These are phyloP conservation scores for Ceratocystis albifundus DNA, from an alignment of 2,329 filamentous ascomycete genomes.

Conservation along the genomic window DNA sequence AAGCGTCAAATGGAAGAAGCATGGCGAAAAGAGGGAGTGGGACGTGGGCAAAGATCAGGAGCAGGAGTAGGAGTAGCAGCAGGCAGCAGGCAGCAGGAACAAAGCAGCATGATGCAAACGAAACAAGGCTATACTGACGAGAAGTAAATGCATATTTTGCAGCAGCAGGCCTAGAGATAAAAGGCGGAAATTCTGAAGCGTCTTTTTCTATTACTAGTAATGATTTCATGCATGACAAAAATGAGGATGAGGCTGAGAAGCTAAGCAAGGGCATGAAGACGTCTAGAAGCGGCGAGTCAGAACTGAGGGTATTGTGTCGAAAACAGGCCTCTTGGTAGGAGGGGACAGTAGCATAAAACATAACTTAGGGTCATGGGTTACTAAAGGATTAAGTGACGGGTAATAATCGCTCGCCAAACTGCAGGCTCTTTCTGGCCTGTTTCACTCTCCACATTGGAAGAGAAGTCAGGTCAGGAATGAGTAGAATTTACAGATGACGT, in stretches of 20 bases:
- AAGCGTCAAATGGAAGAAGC: constrained; percentile 60
- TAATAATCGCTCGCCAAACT: neutral
- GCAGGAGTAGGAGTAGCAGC: constrained; percentile 12
- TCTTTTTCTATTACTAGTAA: neutral
- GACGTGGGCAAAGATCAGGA: constrained; percentile 41
- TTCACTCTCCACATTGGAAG: neutral
- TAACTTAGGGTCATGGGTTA: too few relatives aligned
- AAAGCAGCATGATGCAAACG: neutral
- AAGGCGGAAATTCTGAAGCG: neutral
- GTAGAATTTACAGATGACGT: neutral
- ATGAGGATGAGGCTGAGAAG: neutral
- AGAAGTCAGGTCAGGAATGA: neutral
- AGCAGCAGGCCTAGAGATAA: neutral
- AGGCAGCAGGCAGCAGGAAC: neutral
- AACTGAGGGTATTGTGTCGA: neutral
- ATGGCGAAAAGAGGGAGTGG: constrained; percentile 53
- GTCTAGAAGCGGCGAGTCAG: neutral
- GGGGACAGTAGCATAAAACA: too few relatives aligned
- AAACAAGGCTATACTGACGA: neutral
- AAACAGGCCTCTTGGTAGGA: too few relatives aligned
- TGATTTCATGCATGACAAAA: neutral
- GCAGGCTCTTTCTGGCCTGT: constrained; percentile 2
- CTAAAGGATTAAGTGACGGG: neutral
- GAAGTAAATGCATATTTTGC: neutral
- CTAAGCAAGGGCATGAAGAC: neutral